Percentiles rank a stretch among this genome's conserved stretches.
These are phyloP conservation scores for Phyllosticta citribraziliensis DNA, from an alignment of 2,329 filamentous ascomycete genomes.

Conservation along the genomic window DNA sequence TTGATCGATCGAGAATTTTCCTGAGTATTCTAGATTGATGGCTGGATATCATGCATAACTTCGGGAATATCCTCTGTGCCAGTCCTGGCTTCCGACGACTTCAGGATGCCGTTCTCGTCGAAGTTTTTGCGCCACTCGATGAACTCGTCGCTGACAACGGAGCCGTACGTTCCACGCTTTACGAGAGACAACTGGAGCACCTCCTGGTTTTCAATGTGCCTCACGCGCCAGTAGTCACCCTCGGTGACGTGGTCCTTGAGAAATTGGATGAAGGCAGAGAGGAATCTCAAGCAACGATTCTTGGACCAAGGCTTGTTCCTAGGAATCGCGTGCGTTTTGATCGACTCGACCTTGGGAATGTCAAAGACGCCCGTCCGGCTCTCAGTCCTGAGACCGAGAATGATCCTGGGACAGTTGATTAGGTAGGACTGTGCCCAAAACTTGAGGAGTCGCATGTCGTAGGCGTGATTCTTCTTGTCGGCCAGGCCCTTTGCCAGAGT, in stretches of 20 bases:
- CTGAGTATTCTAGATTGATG: background rate
- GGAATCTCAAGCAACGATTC: background rate
- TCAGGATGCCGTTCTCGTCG: background rate
- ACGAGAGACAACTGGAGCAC: background rate
- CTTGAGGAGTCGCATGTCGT: constrained; percentile 84
- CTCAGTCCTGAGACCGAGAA: constrained; percentile 67
- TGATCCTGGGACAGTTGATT: constrained; percentile 81
- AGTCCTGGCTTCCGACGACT: background rate
- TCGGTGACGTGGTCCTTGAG: background rate
- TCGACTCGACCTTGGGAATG: constrained; percentile 55
- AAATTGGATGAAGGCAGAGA: background rate
- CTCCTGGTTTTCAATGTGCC: background rate
- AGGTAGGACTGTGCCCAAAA: constrained; percentile 97
- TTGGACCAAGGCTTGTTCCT: constrained; percentile 31
- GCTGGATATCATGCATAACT: background rate
- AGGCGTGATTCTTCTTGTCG: constrained; percentile 60
- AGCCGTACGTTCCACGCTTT: background rate
- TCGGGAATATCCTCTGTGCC: background rate
- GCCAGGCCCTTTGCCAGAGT: constrained; percentile 45
- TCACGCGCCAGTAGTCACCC: background rate
- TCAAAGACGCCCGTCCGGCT: constrained; percentile 60
- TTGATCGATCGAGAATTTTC: no score
- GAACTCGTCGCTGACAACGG: background rate
- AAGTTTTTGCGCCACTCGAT: background rate
- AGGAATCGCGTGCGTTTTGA: constrained; percentile 72